Percentiles rank a stretch among this genome's conserved stretches.
Evolutionary conservation across 345 rosid species (phyloP).

Genomic region (Brassica incana): DNA sequence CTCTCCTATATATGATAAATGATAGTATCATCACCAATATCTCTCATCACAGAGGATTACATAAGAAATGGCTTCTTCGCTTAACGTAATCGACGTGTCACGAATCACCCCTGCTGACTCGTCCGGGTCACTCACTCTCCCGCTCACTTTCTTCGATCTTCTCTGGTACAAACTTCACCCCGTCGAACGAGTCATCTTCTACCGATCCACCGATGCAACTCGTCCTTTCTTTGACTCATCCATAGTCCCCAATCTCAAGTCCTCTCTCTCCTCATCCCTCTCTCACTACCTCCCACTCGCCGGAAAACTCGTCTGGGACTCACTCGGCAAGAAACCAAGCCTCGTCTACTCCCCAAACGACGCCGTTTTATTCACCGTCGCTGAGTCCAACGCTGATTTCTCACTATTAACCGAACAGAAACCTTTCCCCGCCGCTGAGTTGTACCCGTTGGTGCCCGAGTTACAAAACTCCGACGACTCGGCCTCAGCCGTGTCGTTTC

Average conservation of each 20-base stretch:
- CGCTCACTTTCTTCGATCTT: slow-evolving; percentile 40
- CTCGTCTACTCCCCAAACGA: slow-evolving; percentile 24
- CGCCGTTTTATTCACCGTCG: slow-evolving; percentile 45
- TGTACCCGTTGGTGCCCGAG: slow-evolving; percentile 34
- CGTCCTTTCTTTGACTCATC: slow-evolving; percentile 37
- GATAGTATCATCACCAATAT: not conserved
- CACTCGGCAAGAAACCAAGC: slow-evolving; percentile 20
- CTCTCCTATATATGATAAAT: not conserved
- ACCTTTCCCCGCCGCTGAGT: slow-evolving; percentile 21
- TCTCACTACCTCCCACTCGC: slow-evolving; percentile 47
- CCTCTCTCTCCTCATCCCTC: slow-evolving; percentile 42
- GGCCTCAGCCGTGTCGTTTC: slow-evolving; percentile 32
- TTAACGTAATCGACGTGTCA: slow-evolving; percentile 20
- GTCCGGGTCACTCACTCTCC: slow-evolving; percentile 32
- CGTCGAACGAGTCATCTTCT: slow-evolving; percentile 46
- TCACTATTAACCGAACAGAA: slow-evolving; percentile 20
- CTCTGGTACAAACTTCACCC: slow-evolving; percentile 35
- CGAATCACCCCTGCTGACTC: slow-evolving; percentile 35
- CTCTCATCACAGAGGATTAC: not conserved
- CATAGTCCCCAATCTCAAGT: slow-evolving; percentile 40
- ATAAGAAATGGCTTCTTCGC: slow-evolving; percentile 5
- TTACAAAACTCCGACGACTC: slow-evolving; percentile 29
- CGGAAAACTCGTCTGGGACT: slow-evolving; percentile 41
- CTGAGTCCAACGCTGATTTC: slow-evolving; percentile 39
- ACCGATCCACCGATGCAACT: slow-evolving; percentile 26